Evolutionary conservation across 2,329 filamentous ascomycete genomes (phyloP), one percentile per base, ranked within the genome.

Genomic region (Colletotrichum sp.): DNA sequence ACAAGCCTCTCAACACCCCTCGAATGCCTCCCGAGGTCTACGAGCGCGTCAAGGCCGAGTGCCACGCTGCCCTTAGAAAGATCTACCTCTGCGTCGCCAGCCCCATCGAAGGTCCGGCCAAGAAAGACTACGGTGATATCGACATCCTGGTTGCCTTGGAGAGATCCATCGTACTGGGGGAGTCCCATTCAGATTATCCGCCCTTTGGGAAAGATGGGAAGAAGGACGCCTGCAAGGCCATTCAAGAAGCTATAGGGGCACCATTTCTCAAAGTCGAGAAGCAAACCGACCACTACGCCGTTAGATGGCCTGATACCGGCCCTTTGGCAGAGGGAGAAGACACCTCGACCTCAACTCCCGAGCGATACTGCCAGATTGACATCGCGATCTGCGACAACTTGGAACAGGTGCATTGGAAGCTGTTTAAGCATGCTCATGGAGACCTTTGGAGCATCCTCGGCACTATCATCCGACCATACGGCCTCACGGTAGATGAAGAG

Each of bases 391-490:
- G 89, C 72, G 79, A 80, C 3, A 85, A 83, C 2, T 77, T 84
- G 1, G 81, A 84, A 16, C 79, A 83, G 69, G 88, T 90, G 77
- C 86, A 88, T 34, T 96, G 94, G 94, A 87, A 89, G 49, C 83
- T 91, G 5, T 95, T 96, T 84, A 91, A 91, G 78, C 88, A 93
- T 52, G 90, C 91, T 1, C 95, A 96, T 79, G 93, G 94, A n/a
- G 95, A 96, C 79, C 72, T 92, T 1, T 92, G 92, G 89, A 93
- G 91, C 75, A 82, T 92, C 11, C 81, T 96, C 0, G 93, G 94
- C 7, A 87, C 92, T 22, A 90, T 88, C 11, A 91, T 95, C 77
- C 89, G 93, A 1, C 89, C 89, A 0, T 89, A 92, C 44, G 94
- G 94, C 3, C 89, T 97, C 9, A 94, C 91, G 0, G 85, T 92